Percentiles rank a stretch among this genome's conserved stretches.
These are phyloP conservation scores for Zygoascus tannicola DNA, from an alignment of 805 yeast genomes.

Conservation along the genomic window DNA sequence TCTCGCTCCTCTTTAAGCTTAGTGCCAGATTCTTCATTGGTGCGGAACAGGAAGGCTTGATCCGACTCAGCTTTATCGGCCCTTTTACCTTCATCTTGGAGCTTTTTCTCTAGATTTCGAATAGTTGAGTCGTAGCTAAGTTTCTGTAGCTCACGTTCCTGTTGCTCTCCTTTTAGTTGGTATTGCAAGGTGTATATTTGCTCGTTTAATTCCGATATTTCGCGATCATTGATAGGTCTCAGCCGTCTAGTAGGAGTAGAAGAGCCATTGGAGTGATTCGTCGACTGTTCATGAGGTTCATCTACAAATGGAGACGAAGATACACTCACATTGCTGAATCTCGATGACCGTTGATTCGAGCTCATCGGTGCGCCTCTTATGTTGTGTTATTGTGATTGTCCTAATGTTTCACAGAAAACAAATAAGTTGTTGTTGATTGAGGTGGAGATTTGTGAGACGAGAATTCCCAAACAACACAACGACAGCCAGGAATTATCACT, in stretches of 20 bases:
- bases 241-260: neutral
- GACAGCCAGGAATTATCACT: too few relatives aligned
- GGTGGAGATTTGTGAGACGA: too few relatives aligned
- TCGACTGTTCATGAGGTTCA: conserved; percentile 5
- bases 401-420: too few relatives aligned
- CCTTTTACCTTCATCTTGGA: conserved; percentile 26
- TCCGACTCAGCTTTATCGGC: conserved; percentile 31
- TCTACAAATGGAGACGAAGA: conserved; percentile 15
- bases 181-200: conserved; percentile 25
- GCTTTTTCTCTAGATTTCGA: conserved; percentile 24
- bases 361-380: too few relatives aligned
- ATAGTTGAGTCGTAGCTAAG: conserved; percentile 26
- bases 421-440: too few relatives aligned
- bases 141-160: conserved; percentile 32
- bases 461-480: too few relatives aligned
- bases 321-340: too few relatives aligned
- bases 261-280: neutral
- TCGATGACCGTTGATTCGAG: too few relatives aligned
- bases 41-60: conserved; percentile 31
- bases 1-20: conserved; percentile 24
- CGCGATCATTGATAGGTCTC: neutral
- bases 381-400: too few relatives aligned
- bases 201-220: conserved; percentile 17
- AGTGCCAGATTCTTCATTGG: conserved; percentile 26
- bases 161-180: conserved; percentile 31